Evolutionary conservation across 768 basidiomycete genomes (phyloP), one percentile per base, ranked within the genome.

Genomic region (Galerina sulciceps): DNA sequence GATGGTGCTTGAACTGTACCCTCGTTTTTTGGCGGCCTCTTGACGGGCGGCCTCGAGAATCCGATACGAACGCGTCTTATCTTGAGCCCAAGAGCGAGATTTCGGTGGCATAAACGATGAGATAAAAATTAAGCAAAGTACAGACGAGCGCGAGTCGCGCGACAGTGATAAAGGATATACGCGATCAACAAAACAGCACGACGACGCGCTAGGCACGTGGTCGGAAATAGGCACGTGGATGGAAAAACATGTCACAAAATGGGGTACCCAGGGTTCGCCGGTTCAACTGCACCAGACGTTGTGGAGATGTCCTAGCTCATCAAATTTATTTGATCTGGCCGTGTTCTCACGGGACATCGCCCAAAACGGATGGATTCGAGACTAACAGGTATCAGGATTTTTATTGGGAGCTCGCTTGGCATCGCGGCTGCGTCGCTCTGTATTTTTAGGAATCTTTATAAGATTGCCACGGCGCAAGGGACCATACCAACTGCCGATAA

Each of bases 261-360:
- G 49, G 53, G 43, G 31, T 18, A 58, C 51, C 42, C 52, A 41
- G 36, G 58, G 55, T 44, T 57, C 17, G 18, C 11, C 37, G 18
- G 43, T 35, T 46, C 20, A 63, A 63, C 56, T 64, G 64, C 64
- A 58, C 66, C 66, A 67, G 66, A 67, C 66, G 62, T 67, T 65
- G 45, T 61, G 48, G 60, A 26, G 43, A 23, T 11, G 34, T 35
- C 18, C 31, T n/a, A 3, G 40, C 37, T 23, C 44, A 55, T 55
- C 53, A 55, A 31, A 31, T 9, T 55, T 55, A 35, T 45, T 5
- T 35, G 43, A 45, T 45, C 17, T 37, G 22, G 22, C 3, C 9
- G 0, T 11, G n/a, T 17, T 22, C 13, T 17, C 23, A 26, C 5
- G 23, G 35, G 26, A 45, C 45, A 44, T 31, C 52, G 15, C 36